phyloP scores from a whole-genome alignment of 805 yeast genomes.

The Zygotorulaspora chibaensis region DNA sequence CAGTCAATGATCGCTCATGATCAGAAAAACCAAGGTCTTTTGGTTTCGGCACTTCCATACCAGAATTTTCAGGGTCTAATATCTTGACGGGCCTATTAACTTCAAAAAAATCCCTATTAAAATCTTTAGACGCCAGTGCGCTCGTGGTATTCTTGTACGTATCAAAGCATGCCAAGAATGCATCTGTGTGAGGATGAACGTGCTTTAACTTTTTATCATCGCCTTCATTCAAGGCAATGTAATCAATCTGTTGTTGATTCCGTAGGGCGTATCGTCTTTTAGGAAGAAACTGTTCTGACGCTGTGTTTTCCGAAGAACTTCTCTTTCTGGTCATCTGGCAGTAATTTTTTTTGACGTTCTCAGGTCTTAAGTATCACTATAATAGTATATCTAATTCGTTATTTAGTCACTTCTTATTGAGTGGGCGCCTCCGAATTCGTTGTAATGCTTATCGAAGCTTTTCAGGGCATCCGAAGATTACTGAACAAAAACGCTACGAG shows the following conservation, averaged over 20 bases:
- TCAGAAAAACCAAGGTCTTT: constrained; percentile 10
- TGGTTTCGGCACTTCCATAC: constrained; percentile 18
- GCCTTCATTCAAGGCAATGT: constrained; percentile 75
- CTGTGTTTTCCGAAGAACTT: neutral
- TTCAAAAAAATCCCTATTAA: constrained; percentile 18
- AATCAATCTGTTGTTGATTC: constrained; percentile 56
- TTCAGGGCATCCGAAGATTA: too few species aligned
- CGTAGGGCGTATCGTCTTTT: constrained; percentile 53
- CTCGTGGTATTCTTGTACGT: constrained; percentile 20
- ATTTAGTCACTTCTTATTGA: too few species aligned
- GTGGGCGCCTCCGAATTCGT: too few species aligned
- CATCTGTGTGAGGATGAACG: constrained; percentile 54
- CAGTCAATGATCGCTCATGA: constrained; percentile 13
- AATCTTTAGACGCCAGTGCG: constrained; percentile 12
- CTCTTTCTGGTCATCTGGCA: neutral
- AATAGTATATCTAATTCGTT: too few species aligned
- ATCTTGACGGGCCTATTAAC: constrained; percentile 21
- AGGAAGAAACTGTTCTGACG: neutral
- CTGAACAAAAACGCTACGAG: too few species aligned
- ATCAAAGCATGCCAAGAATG: constrained; percentile 23
- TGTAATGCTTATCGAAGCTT: too few species aligned
- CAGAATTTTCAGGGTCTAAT: constrained; percentile 22
- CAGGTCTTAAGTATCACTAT: too few species aligned
- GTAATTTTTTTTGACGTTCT: too few species aligned
- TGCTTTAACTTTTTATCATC: constrained; percentile 48